Evolutionary conservation across 2,329 filamentous ascomycete genomes (phyloP).

Genomic region (Neurospora sp.): DNA sequence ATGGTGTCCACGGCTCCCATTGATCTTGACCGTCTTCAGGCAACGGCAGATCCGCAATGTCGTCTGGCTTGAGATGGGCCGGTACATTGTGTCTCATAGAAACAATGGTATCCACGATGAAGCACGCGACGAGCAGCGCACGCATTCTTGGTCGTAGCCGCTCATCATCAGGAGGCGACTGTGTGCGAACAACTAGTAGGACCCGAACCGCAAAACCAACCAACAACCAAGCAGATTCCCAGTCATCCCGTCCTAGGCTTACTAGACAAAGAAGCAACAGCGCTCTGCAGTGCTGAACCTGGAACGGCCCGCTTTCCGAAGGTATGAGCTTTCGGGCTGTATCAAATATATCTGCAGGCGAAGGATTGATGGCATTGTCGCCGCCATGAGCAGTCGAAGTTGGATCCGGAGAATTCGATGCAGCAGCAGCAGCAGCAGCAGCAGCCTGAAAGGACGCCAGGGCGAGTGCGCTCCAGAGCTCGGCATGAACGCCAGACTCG

Average conservation of each 20-base stretch:
- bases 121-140: conserved; percentile 41
- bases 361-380: conserved; percentile 15
- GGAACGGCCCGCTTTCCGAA: conserved; percentile 35
- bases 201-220: conserved; percentile 55
- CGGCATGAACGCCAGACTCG: conserved; percentile 36
- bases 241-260: conserved; percentile 49
- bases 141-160: conserved; percentile 7
- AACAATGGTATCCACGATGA: conserved; percentile 51
- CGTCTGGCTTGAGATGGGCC: conserved; percentile 38
- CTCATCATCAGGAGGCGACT: background rate
- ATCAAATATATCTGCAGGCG: conserved; percentile 35
- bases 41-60: conserved; percentile 35
- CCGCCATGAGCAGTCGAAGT: conserved; percentile 5
- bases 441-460: conserved; percentile 46
- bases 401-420: conserved; percentile 8
- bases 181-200: conserved; percentile 23
- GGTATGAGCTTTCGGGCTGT: conserved; percentile 41
- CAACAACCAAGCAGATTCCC: conserved; percentile 51
- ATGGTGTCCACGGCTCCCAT: conserved; percentile 62
- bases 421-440: conserved; percentile 22
- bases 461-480: conserved; percentile 51
- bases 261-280: conserved; percentile 52
- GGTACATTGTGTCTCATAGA: conserved; percentile 40
- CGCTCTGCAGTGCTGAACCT: conserved; percentile 44
- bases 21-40: conserved; percentile 62